These are phyloP conservation scores for Claviceps capensis DNA, from an alignment of 2,329 filamentous ascomycete genomes.

Conservation along the genomic window DNA sequence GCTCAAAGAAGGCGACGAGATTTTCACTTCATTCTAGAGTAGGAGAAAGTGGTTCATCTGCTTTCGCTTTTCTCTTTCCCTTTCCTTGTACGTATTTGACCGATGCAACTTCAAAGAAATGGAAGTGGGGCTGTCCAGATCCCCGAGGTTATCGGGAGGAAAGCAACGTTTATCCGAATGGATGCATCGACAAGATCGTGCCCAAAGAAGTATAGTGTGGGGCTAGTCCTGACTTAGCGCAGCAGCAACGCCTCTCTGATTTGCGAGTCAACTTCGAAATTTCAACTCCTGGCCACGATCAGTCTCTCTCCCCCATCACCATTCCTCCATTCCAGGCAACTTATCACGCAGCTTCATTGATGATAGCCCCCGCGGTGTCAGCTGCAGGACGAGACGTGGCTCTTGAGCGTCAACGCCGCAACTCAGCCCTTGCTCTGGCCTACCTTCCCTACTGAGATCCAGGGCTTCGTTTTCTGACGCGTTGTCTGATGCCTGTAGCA, in stretches of 20 bases:
- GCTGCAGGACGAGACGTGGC: constrained; percentile 21
- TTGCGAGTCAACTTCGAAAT: constrained; percentile 31
- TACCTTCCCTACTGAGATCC: constrained; percentile 27
- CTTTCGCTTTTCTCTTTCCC: neutral
- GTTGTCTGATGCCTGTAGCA: constrained; percentile 74
- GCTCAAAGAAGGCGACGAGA: neutral
- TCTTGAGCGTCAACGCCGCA: constrained; percentile 16
- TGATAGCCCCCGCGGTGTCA: constrained; percentile 20
- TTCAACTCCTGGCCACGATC: constrained; percentile 26
- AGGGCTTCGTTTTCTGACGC: constrained; percentile 14
- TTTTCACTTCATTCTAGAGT: neutral
- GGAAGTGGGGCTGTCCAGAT: constrained; percentile 2
- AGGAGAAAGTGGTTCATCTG: neutral
- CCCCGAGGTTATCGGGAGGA: neutral
- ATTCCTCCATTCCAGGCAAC: constrained; percentile 19
- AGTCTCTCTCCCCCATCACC: constrained; percentile 17
- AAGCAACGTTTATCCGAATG: constrained; percentile 21
- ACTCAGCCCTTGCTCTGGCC: constrained; percentile 15
- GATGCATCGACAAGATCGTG: constrained; percentile 19
- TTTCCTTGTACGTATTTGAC: neutral
- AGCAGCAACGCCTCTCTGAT: constrained; percentile 22
- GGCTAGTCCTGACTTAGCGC: constrained; percentile 23
- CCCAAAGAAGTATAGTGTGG: constrained; percentile 17
- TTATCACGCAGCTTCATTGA: constrained; percentile 18
- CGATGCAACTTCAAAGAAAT: neutral